These are phyloP conservation scores for Solanum microdontum DNA, from an alignment of 257 asterid species.

Conservation along the genomic window DNA sequence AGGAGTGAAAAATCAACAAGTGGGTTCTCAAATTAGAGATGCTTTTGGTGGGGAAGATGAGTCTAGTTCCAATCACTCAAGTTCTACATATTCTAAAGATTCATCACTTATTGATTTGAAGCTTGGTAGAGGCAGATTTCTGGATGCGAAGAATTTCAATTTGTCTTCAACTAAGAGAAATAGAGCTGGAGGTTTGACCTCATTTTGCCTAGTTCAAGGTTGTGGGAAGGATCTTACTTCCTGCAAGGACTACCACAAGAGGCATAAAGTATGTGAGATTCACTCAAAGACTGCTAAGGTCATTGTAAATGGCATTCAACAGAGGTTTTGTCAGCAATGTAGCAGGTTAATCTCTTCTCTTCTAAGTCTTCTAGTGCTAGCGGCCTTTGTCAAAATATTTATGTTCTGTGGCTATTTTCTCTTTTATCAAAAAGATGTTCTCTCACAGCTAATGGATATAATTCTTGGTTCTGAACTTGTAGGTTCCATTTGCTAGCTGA, in stretches of 20 bases:
- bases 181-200: background rate
- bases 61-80: background rate
- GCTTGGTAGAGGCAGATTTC: background rate
- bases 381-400: background rate
- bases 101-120: background rate
- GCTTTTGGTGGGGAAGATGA: background rate
- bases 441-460: background rate
- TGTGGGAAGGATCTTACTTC: slow-evolving; percentile 50
- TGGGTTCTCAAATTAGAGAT: background rate
- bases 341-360: slow-evolving; percentile 35
- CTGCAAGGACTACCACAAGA: slow-evolving; percentile 53
- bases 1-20: background rate
- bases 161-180: background rate
- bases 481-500: slow-evolving; percentile 14
- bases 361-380: no score
- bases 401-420: background rate
- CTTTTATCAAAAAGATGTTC: no score
- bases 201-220: slow-evolving; percentile 44
- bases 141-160: background rate
- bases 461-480: background rate
- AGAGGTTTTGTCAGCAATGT: slow-evolving; percentile 79
- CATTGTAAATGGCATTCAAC: slow-evolving; percentile 40
- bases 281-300: slow-evolving; percentile 55
- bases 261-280: slow-evolving; percentile 19
- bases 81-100: no score